Base-by-base conservation (phyloP, 257 asterid genomes). In the Nicotiana otophora region DNA sequence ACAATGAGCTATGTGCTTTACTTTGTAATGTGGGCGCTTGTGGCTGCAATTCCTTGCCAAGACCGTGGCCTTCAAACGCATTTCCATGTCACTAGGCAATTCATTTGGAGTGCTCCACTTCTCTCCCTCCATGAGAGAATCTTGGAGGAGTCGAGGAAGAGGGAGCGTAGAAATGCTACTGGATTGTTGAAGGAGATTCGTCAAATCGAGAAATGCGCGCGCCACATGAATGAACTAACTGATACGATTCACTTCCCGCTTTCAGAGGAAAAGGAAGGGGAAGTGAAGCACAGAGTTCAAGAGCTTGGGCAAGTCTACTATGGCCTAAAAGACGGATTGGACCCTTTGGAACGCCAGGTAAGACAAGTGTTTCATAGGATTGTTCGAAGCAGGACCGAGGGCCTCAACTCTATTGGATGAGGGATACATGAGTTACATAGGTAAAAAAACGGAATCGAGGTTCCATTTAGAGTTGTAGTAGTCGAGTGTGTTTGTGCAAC, bases 31-130 rank as follows among this genome's bases (percentile, higher is more conserved):
- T 86, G 86, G 86, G 81, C 86, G 5, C 86, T 86, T 1, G 88
- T 86, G 2, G 88, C 88, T 20, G 86, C 88, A 26, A 86, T 86
- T n/a, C 88, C 88, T 4, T 86, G 88, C 72, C 88, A 86, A 51
- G 88, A 86, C 67, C 86, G 86, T 20, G 86, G 86, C 57, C 86
- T 86, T 48, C 86, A 86, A 9, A 72, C 68, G 0, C 86, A 86
- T 72, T 83, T 86, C 54, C 77, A 81, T 53, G 55, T 68, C 14
- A 64, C 78, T 34, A 81, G 66, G 31, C 88, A 86, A 58, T 81
- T 64, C 55, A 4, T 54, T 10, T 83, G 88, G 88, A 84, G 77
- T 10, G 75, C 31, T 48, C 86, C 88, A 1, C 4, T 86, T 46
- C 65, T 70, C 76, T 26, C 84, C 64, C 86, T 86, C 60, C 86